Conservation (phyloP, 345 rosid species). For the Erysimum cheiranthoides region DNA sequence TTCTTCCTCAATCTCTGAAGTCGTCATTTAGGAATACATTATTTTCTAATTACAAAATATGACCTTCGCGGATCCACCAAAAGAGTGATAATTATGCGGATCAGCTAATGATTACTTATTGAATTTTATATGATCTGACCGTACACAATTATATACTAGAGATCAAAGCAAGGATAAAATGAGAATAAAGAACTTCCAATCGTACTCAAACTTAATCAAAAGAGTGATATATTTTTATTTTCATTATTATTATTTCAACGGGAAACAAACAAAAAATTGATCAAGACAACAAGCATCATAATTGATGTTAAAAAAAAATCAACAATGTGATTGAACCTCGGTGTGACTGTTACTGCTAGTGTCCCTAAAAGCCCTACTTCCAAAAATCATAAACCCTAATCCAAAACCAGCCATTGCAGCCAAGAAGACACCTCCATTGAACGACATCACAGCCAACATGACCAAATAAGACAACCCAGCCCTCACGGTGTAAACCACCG, state of each 20-base stretch:
- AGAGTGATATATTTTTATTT: slow-evolving; percentile 2
- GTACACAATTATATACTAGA: slow-evolving; percentile 1
- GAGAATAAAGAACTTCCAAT: not conserved
- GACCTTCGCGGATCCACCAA: not conserved
- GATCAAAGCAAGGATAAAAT: not conserved
- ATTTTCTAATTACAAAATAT: not conserved
- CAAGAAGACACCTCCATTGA: slow-evolving; percentile 78
- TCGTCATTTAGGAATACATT: not conserved
- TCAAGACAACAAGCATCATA: slow-evolving; percentile 10
- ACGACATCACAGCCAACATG: slow-evolving; percentile 79
- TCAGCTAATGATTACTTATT: not conserved
- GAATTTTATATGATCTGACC: not conserved
- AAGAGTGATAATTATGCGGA: not conserved
- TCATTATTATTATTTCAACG: not conserved
- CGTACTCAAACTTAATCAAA: not conserved
- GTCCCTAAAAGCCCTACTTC: slow-evolving; percentile 53
- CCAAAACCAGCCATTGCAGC: slow-evolving; percentile 78
- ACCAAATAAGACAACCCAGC: slow-evolving; percentile 67
- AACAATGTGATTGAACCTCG: slow-evolving; percentile 43
- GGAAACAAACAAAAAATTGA: not conserved
- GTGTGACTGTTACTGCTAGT: slow-evolving; percentile 34
- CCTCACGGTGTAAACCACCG: slow-evolving; percentile 57
- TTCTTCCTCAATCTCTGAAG: slow-evolving; percentile 9
- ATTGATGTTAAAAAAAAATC: not conserved
- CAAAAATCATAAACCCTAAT: slow-evolving; percentile 65